These are phyloP conservation scores for Hypholoma sublateritium DNA, from an alignment of 768 basidiomycete genomes.

Conservation along the genomic window DNA sequence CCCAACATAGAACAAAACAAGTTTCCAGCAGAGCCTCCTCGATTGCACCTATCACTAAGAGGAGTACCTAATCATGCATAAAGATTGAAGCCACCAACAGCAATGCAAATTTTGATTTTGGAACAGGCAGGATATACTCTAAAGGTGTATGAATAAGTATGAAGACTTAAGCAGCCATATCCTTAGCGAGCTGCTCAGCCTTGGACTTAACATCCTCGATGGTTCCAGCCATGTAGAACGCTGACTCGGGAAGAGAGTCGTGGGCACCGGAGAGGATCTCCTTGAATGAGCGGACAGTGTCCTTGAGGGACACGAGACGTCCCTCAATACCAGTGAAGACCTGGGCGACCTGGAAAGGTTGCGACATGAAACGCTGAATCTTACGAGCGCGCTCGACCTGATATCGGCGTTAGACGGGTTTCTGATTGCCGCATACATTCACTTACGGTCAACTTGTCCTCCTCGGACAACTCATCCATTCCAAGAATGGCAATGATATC, in stretches of 20 bases:
- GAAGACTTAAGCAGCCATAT: slow-evolving; percentile 61
- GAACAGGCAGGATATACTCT: slow-evolving; percentile 16
- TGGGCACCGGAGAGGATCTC: slow-evolving; percentile 92
- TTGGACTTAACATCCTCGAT: slow-evolving; percentile 97
- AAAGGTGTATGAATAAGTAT: slow-evolving; percentile 17
- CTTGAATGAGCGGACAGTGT: slow-evolving; percentile 95
- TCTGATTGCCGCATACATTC: not conserved
- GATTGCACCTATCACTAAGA: not conserved
- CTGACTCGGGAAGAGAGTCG: slow-evolving; percentile 90
- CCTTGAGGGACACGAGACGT: slow-evolving; percentile 94
- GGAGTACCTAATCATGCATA: not conserved
- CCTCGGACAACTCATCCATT: slow-evolving; percentile 99
- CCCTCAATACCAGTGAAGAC: slow-evolving; percentile 99
- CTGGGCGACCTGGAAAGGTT: slow-evolving; percentile 99
- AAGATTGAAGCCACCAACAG: slow-evolving; percentile 2
- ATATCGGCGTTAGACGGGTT: not conserved
- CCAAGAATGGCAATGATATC: slow-evolving; percentile 99
- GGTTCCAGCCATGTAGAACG: slow-evolving; percentile 98
- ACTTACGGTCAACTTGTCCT: slow-evolving; percentile 96
- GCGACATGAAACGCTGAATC: slow-evolving; percentile 99
- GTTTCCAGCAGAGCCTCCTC: too few relatives aligned
- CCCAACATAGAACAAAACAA: too few relatives aligned
- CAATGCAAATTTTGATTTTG: slow-evolving; percentile 21
- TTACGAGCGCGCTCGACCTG: slow-evolving; percentile 97
- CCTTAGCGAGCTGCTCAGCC: slow-evolving; percentile 97